Evolutionary conservation across 768 basidiomycete species (phyloP).

Genomic region (Trametes cingulata): DNA sequence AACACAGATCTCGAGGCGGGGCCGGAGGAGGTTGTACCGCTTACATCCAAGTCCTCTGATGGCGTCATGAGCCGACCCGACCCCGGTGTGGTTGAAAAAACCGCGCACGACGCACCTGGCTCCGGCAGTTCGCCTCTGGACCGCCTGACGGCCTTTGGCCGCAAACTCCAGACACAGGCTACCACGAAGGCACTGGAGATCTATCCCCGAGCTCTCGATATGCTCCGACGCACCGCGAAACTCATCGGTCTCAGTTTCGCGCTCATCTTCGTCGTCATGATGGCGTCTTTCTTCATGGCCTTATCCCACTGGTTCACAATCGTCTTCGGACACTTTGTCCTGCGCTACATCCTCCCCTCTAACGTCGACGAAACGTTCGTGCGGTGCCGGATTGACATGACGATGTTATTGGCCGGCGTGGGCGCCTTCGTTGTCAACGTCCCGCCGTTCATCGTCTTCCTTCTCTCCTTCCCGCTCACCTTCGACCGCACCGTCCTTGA

Average conservation of each 20-base stretch:
- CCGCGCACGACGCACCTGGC: no score
- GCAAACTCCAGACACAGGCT: neutral
- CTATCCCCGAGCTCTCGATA: neutral
- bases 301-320: constrained; percentile 10
- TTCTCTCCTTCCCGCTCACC: constrained; percentile 11
- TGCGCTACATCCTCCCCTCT: constrained; percentile 1
- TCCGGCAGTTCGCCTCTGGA: neutral
- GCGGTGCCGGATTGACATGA: neutral
- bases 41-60: no score
- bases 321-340: constrained; percentile 12
- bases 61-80: no score
- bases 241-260: constrained; percentile 1
- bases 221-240: neutral
- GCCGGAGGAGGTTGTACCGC: no score
- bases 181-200: neutral
- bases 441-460: constrained; percentile 11
- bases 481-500: constrained; percentile 14
- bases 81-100: no score
- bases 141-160: neutral
- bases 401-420: constrained; percentile 12
- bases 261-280: constrained; percentile 13
- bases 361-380: neutral
- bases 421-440: constrained; percentile 13
- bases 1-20: neutral
- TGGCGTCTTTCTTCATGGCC: constrained; percentile 10